A percentile compares a stretch with the other conserved stretches of the same genome.
Evolutionary conservation across 2,329 filamentous ascomycete species (phyloP).

Genomic region (Microcyclospora pomicola): DNA sequence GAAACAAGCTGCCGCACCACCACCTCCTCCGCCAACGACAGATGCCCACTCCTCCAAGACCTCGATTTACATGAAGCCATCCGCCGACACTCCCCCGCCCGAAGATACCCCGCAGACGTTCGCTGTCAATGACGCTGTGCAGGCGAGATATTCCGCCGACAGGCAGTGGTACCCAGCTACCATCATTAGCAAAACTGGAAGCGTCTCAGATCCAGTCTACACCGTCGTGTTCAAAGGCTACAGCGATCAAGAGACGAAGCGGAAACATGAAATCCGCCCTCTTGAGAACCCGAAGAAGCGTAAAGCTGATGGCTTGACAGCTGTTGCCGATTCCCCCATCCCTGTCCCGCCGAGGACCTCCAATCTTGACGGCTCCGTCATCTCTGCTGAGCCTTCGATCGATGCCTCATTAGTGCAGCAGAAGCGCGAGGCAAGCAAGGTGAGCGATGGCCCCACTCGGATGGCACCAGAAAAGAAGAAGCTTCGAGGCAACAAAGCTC

Average conservation of each 20-base stretch:
- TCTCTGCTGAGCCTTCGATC: constrained; percentile 53
- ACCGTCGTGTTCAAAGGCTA: constrained; percentile 93
- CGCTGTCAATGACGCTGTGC: constrained; percentile 75
- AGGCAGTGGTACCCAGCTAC: constrained; percentile 81
- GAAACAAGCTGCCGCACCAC: constrained; percentile 30
- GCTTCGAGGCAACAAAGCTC: constrained; percentile 79
- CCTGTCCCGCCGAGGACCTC: constrained; percentile 22
- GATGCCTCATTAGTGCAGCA: constrained; percentile 53
- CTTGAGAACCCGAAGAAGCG: constrained; percentile 46
- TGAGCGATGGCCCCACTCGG: constrained; percentile 39
- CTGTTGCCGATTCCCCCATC: constrained; percentile 22
- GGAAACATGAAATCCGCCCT: constrained; percentile 68
- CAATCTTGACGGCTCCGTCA: constrained; percentile 38
- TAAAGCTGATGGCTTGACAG: constrained; percentile 66
- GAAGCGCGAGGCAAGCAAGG: constrained; percentile 47
- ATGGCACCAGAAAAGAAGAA: constrained; percentile 47
- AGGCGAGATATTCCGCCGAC: constrained; percentile 90
- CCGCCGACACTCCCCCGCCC: constrained; percentile 17
- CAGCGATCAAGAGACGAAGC: constrained; percentile 62
- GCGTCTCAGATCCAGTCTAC: constrained; percentile 79
- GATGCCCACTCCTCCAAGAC: constrained; percentile 42
- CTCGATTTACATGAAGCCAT: constrained; percentile 47
- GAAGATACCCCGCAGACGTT: constrained; percentile 41
- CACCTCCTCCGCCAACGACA: constrained; percentile 29
- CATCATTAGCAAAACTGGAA: constrained; percentile 88